phyloP scores from a whole-genome alignment of 129 eudicot genomes.

The Saposhnikovia divaricata region DNA sequence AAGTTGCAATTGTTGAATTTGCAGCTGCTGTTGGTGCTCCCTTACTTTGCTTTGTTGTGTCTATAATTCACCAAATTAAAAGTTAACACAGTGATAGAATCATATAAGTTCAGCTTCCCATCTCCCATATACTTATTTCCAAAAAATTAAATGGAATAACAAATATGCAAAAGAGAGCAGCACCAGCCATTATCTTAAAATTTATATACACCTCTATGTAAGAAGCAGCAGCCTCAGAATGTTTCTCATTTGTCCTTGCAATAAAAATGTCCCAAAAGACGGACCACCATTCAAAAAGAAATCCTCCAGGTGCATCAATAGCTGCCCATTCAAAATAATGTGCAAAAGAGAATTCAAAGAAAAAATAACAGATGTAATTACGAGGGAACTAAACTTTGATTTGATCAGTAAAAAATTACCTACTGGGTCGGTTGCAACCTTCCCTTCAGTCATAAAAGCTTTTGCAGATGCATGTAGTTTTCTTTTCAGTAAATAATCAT shows the following conservation, averaged over 20 bases:
- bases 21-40: slow-evolving; percentile 91
- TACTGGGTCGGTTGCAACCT: slow-evolving; percentile 97
- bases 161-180: background rate
- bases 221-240: slow-evolving; percentile 97
- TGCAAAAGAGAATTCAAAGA: background rate
- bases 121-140: background rate
- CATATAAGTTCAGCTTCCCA: background rate
- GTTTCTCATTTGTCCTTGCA: slow-evolving; percentile 96
- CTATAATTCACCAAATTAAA: slow-evolving; percentile 23
- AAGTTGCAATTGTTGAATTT: slow-evolving; percentile 91
- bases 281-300: slow-evolving; percentile 99
- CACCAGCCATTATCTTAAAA: background rate
- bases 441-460: slow-evolving; percentile 99
- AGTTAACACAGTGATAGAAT: background rate
- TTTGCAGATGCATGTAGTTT: slow-evolving; percentile 89
- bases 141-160: background rate
- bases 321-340: slow-evolving; percentile 37
- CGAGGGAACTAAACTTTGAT: background rate
- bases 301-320: slow-evolving; percentile 99
- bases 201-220: slow-evolving; percentile 64
- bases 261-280: slow-evolving; percentile 98
- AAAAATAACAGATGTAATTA: background rate
- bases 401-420: slow-evolving; percentile 39
- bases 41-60: slow-evolving; percentile 90
- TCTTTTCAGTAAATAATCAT: slow-evolving; percentile 84